Evolutionary conservation across 1,284 basidiomycete genomes (phyloP).

Genomic region (Mycosarcoma maydis): DNA sequence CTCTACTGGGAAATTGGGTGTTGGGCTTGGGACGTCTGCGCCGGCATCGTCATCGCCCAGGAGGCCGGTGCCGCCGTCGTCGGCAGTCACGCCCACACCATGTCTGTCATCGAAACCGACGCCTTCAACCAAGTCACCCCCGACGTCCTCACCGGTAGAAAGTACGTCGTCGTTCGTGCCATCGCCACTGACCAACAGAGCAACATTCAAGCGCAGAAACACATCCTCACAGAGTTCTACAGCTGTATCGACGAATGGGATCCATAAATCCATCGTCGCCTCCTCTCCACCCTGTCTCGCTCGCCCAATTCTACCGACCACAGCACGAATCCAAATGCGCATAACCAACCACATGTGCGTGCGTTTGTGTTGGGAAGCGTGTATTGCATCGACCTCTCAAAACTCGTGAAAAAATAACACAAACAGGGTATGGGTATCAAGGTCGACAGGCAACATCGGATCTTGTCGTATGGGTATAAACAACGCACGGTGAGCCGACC

Average conservation of each 20-base stretch:
- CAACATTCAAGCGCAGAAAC: slow-evolving; percentile 79
- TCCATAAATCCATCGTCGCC: slow-evolving; percentile 16
- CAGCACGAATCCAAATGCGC: no score
- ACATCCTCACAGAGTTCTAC: slow-evolving; percentile 86
- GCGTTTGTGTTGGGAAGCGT: not conserved
- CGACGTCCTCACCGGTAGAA: slow-evolving; percentile 80
- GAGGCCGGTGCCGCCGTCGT: slow-evolving; percentile 73
- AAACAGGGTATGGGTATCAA: no score
- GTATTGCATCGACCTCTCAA: not conserved
- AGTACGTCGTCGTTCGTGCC: slow-evolving; percentile 79
- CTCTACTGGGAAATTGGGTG: slow-evolving; percentile 66
- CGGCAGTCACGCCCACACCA: slow-evolving; percentile 48
- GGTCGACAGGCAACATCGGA: no score
- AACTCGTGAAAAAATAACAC: no score
- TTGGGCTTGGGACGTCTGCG: slow-evolving; percentile 70
- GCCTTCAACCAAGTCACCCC: slow-evolving; percentile 71
- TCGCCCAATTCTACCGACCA: no score
- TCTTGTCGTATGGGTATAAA: no score
- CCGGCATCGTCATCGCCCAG: slow-evolving; percentile 89
- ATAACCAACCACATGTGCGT: not conserved
- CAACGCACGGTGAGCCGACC: no score
- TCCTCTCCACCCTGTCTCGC: not conserved
- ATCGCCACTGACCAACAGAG: slow-evolving; percentile 70
- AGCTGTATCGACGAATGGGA: slow-evolving; percentile 79
- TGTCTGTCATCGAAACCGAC: slow-evolving; percentile 70